Evolutionary conservation across 2,329 filamentous ascomycete species (phyloP), one percentile per base, ranked within the genome.

Genomic region (Colletotrichum agaves): DNA sequence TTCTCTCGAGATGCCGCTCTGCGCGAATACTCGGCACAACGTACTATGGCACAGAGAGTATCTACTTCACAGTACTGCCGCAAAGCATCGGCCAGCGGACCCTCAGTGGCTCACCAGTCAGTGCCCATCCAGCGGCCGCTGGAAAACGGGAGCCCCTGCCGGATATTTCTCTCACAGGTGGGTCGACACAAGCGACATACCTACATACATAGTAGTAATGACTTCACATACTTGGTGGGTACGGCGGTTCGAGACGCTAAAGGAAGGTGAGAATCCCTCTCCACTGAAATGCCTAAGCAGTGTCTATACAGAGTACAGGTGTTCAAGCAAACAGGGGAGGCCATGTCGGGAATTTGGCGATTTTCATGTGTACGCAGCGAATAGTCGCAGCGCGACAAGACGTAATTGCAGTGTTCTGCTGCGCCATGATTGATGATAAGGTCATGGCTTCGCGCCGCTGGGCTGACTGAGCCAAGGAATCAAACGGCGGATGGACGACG

Each of bases 161-260:
- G 23, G 39, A 50, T 43, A 12, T 41, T 33, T 27, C 47, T 61
- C 35, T 44, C 23, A 44, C 27, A 21, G 61, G 33, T 58, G 61
- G 52, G 52, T 10, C 61, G 43, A 43, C n/a, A 17, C 35, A 37
- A 65, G 46, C 21, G 47, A 65, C 62, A 12, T 47, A n/a, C n/a
- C n/a, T n/a, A n/a, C n/a, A n/a, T n/a, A n/a, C n/a, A n/a, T n/a
- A n/a, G n/a, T n/a, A n/a, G n/a, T n/a, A n/a, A n/a, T n/a, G n/a
- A n/a, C n/a, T n/a, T n/a, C n/a, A n/a, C n/a, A n/a, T n/a, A n/a
- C n/a, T n/a, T n/a, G 23, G 57, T 61, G 33, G 56, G 31, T 19
- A 47, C 23, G 21, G 44, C 6, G 27, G 57, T 55, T 41, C 63
- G 57, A 66, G 46, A 46, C 33, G 52, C n/a, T 21, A 33, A 15